A percentile compares a stretch with the other conserved stretches of the same genome.
Evolutionary conservation across 2,329 filamentous ascomycete genomes (phyloP).

Genomic region (Ophiocordyceps camponoti-leonardi): DNA sequence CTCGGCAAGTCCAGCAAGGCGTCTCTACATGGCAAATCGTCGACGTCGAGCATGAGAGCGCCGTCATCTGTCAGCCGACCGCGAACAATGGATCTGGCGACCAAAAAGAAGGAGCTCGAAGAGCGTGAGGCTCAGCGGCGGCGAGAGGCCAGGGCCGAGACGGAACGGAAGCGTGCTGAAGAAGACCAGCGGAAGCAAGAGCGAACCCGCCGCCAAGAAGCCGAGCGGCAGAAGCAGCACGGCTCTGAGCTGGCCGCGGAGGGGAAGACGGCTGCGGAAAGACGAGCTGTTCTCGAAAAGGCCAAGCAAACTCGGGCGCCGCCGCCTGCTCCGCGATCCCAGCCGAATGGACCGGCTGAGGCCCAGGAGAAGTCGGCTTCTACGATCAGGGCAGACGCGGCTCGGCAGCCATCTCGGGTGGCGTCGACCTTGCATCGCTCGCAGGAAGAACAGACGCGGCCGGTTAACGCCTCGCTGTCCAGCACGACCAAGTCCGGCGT

Average conservation of each 20-base stretch:
- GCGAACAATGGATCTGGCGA: constrained; percentile 57
- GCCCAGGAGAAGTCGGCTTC: constrained; percentile 12
- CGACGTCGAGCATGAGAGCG: constrained; percentile 41
- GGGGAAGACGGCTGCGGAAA: constrained; percentile 47
- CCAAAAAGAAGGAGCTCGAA: constrained; percentile 72
- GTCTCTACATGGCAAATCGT: constrained; percentile 41
- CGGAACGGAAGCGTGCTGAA: constrained; percentile 60
- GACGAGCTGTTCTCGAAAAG: constrained; percentile 45
- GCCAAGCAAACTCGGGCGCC: constrained; percentile 48
- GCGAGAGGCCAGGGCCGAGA: constrained; percentile 63
- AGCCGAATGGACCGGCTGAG: constrained; percentile 33
- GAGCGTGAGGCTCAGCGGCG: constrained; percentile 65
- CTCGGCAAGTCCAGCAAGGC: constrained; percentile 51
- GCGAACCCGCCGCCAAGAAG: constrained; percentile 40
- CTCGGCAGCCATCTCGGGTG: constrained; percentile 39
- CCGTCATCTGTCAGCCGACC: constrained; percentile 44
- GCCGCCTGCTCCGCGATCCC: constrained; percentile 38
- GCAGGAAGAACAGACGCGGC: constrained; percentile 42
- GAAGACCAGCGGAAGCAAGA: constrained; percentile 48
- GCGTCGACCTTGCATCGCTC: constrained; percentile 31
- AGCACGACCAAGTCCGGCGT: constrained; percentile 40
- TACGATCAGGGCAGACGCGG: constrained; percentile 14
- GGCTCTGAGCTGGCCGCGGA: constrained; percentile 47
- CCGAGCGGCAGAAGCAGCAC: constrained; percentile 42
- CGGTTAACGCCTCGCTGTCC: constrained; percentile 42